Base-by-base conservation (phyloP, 371 early-diverging fungal species). In the Circinella minor region DNA sequence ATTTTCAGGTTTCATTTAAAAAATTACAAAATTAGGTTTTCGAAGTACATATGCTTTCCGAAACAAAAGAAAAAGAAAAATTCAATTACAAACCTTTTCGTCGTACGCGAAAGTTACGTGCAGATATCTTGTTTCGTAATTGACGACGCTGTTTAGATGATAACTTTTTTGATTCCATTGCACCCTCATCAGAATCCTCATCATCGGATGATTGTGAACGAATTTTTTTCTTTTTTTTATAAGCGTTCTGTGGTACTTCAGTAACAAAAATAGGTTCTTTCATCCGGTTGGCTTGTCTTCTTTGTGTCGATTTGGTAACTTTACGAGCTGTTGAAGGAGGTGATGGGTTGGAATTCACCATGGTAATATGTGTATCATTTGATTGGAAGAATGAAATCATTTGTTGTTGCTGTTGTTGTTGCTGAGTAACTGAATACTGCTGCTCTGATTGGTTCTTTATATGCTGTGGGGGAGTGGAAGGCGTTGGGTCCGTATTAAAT, bases 61-160 rank as follows among this genome's bases (percentile, higher is more conserved):
- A 43, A 6, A 43, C 43, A 43, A 43, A 3, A 43, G 9, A 43
- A 6, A 43, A 1, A 43, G 3, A 3, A 43, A 43, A 3, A 67
- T 27, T 7, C 4, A 13, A 36, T 20, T 20, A 67, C 75, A 78
- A 85, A 93, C 93, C 94, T 84, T 96, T 96, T 78, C 95, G 85
- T 55, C 95, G 87, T 43, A 91, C 90, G 61, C 96, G 86, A 74
- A 96, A 96, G 76, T 93, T 94, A 68, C 96, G 82, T 7, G 96
- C 96, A 10, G 94, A 94, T 46, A 95, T 89, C 72, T 95, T 95
- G 81, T 96, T 96, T 20, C 95, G 86, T 59, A 95, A 76, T 74
- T 94, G 95, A 38, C 95, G 84, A 27, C 95, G 88, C 74, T 96
- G 94, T 77, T 93, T 94, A 14, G 93, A 85, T 2, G 91, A 82